Base-by-base conservation (phyloP, 2,329 filamentous ascomycete species). In the Esteya vermicola region DNA sequence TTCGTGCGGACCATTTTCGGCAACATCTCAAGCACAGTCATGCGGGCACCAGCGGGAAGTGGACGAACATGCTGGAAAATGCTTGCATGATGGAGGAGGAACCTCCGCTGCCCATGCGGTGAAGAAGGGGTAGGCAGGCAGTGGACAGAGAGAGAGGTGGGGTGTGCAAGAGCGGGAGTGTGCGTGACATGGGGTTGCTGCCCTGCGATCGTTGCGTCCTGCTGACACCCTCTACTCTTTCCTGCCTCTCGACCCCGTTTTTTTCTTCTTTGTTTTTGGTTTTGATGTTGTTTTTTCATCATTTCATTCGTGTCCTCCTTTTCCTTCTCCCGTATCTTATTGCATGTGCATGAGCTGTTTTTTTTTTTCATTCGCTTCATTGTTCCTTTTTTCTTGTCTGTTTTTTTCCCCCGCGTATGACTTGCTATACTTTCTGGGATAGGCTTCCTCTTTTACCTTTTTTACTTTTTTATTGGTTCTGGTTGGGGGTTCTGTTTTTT, bases 21-120 rank as follows among this genome's bases (percentile, higher is more conserved):
- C 91, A 98, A 60, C 91, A 98, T 61, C 67, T 98, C 43, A 98
- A 96, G 67, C 91, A 98, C 58, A 95, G 86, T 57, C 91, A 96
- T 61, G 85, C 84, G 28, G 91, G 91, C 27, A 89, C 85, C 1
- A 95, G 86, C 59, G 91, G 91, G 25, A 96, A 96, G 60, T 98
- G 91, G 91, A 98, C 91, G 12, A 96, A 96, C 59, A 88, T 94
- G 71, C 68, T 98, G 26, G 91, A 98, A 57, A 93, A 85, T 55
- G 85, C 88, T 6, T 98, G 91, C 62, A 93, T 96, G 85, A 78
- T 88, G 58, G 88, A 81, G 40, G 70, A 93, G 55, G 86, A 94
- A 52, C 73, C 76, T 40, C 68, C 75, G 23, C 70, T 60, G 28
- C 58, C 59, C 32, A 53, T 58, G 34, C 57, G 57, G 51, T 57